These are phyloP conservation scores for Monosporascus sp. DNA, from an alignment of 2,329 filamentous ascomycete species.

Conservation along the genomic window DNA sequence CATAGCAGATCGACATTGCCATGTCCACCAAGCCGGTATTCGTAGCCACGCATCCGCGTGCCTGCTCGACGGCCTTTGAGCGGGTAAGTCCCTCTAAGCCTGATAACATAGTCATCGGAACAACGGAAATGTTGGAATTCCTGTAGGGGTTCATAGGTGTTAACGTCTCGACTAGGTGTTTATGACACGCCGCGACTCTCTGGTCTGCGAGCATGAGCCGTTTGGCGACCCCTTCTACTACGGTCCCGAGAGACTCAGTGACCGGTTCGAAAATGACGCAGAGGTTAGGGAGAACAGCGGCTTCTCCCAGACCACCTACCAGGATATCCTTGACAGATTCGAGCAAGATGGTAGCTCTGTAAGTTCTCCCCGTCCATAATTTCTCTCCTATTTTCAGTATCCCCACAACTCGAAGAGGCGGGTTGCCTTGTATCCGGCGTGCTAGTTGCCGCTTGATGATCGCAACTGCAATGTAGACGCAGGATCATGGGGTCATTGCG, in stretches of 20 bases:
- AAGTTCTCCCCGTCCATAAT: conserved; percentile 25
- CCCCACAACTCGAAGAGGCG: not conserved
- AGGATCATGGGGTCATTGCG: not conserved
- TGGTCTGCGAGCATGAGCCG: conserved; percentile 87
- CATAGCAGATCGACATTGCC: conserved; percentile 12
- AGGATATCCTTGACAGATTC: conserved; percentile 71
- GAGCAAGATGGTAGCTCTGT: conserved; percentile 71
- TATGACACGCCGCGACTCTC: conserved; percentile 81
- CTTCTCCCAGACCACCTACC: conserved; percentile 65
- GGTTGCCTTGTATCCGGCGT: too few relatives aligned
- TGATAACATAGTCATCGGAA: conserved; percentile 1
- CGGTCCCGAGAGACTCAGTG: conserved; percentile 80
- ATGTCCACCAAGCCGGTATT: conserved; percentile 85
- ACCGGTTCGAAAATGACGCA: conserved; percentile 69
- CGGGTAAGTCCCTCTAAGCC: conserved; percentile 49
- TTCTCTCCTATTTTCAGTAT: conserved; percentile 8
- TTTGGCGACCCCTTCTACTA: conserved; percentile 97
- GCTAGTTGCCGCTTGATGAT: not conserved
- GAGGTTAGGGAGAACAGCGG: conserved; percentile 54
- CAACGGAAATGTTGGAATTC: not conserved
- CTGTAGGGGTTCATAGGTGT: not conserved
- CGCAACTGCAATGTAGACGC: not conserved
- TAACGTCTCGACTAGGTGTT: conserved; percentile 62
- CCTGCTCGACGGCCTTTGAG: conserved; percentile 96
- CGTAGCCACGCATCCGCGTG: conserved; percentile 86